These are phyloP conservation scores for Takashimella koratensis DNA, from an alignment of 1,284 basidiomycete species.

Conservation along the genomic window DNA sequence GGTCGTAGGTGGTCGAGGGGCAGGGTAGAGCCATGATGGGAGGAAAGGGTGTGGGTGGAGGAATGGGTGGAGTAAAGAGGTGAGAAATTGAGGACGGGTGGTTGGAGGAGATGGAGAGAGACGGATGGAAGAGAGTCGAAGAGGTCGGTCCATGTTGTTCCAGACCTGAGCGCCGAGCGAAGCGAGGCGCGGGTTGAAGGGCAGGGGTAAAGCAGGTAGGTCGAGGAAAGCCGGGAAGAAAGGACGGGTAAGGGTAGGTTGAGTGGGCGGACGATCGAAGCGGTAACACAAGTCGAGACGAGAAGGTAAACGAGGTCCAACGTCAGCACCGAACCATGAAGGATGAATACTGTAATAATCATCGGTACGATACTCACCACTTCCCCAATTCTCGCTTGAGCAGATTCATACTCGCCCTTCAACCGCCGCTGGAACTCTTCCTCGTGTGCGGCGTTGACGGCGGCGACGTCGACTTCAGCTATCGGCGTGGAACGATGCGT, in stretches of 20 bases:
- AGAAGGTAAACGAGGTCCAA: too few species aligned
- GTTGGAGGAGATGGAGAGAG: slow-evolving; percentile 66
- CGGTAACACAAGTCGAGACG: too few species aligned
- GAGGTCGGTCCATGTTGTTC: slow-evolving; percentile 58
- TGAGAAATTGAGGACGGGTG: slow-evolving; percentile 76
- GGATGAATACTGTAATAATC: too few species aligned
- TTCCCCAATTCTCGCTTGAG: slow-evolving; percentile 63
- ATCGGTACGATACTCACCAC: slow-evolving; percentile 56
- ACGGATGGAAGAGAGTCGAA: slow-evolving; percentile 69
- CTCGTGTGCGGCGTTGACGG: slow-evolving; percentile 51
- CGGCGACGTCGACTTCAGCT: not conserved
- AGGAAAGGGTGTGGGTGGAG: slow-evolving; percentile 42
- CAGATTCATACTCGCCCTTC: slow-evolving; percentile 71
- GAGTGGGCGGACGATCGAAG: too few species aligned
- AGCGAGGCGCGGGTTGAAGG: too few species aligned
- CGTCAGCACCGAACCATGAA: too few species aligned
- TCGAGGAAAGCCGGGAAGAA: too few species aligned
- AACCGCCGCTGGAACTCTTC: slow-evolving; percentile 63
- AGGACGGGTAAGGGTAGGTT: too few species aligned
- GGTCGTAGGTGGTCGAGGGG: slow-evolving; percentile 47
- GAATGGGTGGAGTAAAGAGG: slow-evolving; percentile 68
- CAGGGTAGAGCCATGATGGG: slow-evolving; percentile 35
- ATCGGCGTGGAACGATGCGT: too few species aligned
- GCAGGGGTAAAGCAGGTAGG: too few species aligned
- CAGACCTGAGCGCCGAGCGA: too few species aligned